phyloP scores from a whole-genome alignment of 139 green algal genomes.

The Chlorella sp. region DNA sequence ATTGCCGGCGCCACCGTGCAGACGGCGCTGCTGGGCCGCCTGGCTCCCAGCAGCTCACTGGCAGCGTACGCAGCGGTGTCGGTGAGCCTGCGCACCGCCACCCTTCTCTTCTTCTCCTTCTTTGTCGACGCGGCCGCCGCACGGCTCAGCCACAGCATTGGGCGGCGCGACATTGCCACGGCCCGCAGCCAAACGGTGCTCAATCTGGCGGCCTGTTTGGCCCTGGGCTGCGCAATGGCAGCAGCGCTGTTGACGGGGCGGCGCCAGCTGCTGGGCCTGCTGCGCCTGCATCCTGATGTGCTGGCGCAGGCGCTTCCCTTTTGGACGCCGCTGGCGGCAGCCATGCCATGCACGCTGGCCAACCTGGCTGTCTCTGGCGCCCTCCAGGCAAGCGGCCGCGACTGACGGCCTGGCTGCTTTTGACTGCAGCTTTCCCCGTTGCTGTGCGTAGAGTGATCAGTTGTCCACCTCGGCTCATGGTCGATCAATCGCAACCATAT shows the following conservation, averaged over 20 bases:
- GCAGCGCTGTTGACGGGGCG: neutral
- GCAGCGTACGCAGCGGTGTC: neutral
- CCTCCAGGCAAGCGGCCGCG: neutral
- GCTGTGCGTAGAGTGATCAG: no score
- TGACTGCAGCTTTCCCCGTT: no score
- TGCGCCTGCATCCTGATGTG: neutral
- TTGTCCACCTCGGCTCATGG: neutral
- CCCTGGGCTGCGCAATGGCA: neutral
- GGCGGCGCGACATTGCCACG: neutral
- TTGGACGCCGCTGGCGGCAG: neutral
- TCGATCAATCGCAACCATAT: neutral
- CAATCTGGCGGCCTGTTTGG: neutral
- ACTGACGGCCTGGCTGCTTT: no score
- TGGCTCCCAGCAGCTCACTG: neutral
- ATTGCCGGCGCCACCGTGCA: neutral
- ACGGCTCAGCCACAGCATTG: neutral
- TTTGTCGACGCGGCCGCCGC: neutral
- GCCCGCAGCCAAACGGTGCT: neutral
- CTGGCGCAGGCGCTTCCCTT: neutral
- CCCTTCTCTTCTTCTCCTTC: neutral
- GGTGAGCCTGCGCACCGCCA: neutral
- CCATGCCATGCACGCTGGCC: neutral
- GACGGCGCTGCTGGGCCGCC: neutral
- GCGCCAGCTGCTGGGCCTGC: neutral
- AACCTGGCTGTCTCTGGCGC: neutral